Base-by-base conservation (phyloP, 2,329 filamentous ascomycete genomes). In the Xylaria sp. region DNA sequence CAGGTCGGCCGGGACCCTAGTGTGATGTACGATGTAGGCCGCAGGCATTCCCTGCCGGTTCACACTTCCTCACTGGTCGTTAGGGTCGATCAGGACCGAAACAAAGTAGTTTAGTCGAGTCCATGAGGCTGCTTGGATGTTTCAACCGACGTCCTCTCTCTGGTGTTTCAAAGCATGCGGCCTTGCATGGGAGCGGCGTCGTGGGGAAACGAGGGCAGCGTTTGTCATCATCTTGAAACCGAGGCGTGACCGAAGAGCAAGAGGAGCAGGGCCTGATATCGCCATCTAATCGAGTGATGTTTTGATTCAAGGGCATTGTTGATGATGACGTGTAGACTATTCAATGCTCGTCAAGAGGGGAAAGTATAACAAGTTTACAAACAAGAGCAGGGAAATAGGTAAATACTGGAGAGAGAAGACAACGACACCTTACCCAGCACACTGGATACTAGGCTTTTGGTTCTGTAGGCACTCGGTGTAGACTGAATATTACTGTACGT, bases 101-200 rank as follows among this genome's bases (percentile, higher is more conserved):
- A 58, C 37, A 20, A 58, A n/a, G 7, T 15, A n/a, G 23, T 25
- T 13, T 37, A 50, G 63, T 57, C 37, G n/a, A 63, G 52, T 23
- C 25, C 58, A 54, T 23, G 52, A 34, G 57, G 25, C 23, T 46
- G 41, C 18, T 58, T 55, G 69, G 8, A 52, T 69, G 69, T 71
- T 67, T 46, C 41, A 46, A 46, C 41, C 41, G 6, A n/a, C 15
- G 8, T n/a, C 18, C 13, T 46, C 34, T 46, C 18, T 46, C 41
- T 46, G 41, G 41, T n/a, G 41, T 46, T 46, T 71, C 69, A 67
- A 58, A 71, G 44, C 46, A 66, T 46, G 46, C 56, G 31, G 31
- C 55, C 46, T 18, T 54, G 63, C 23, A 56, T 51, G 39, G 69
- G 51, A 46, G 23, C 34, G 44, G 23, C 34, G 44, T 66, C 25